phyloP scores from a whole-genome alignment of 345 rosid genomes.

The Draba incana region DNA sequence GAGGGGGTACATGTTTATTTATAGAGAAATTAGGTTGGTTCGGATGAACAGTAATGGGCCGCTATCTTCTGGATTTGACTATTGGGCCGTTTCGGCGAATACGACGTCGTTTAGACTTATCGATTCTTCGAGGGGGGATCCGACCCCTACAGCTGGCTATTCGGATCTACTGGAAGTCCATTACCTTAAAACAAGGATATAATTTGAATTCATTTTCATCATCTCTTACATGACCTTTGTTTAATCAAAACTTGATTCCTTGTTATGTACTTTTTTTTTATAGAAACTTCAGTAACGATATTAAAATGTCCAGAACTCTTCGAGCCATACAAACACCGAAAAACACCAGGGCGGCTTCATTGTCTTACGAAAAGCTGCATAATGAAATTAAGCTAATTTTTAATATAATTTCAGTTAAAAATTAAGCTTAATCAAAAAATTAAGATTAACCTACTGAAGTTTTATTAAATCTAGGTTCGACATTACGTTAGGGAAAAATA shows the following conservation, averaged over 20 bases:
- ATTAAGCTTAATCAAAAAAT: conserved; percentile 3
- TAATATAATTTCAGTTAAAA: background rate
- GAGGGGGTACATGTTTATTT: too few relatives aligned
- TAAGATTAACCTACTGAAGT: background rate
- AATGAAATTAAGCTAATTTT: conserved; percentile 3
- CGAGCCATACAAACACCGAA: conserved; percentile 27
- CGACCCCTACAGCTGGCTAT: too few relatives aligned
- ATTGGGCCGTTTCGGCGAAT: too few relatives aligned
- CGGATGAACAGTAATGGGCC: too few relatives aligned
- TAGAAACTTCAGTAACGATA: background rate
- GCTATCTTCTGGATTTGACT: too few relatives aligned
- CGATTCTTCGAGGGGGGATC: too few relatives aligned
- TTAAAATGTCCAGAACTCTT: conserved; percentile 20
- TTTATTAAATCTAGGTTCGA: background rate
- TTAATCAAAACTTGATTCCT: background rate
- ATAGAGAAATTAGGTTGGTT: too few relatives aligned
- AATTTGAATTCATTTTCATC: conserved; percentile 18
- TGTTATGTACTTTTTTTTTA: background rate
- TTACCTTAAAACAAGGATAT: conserved; percentile 4
- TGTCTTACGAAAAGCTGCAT: conserved; percentile 24
- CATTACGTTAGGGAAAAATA: background rate
- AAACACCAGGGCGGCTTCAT: conserved; percentile 13
- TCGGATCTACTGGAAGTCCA: conserved; percentile 12
- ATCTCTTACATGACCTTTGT: background rate
- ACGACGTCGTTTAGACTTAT: too few relatives aligned